Base-by-base conservation (phyloP, 192 early-diverging fungal genomes). In the Backusella circina region DNA sequence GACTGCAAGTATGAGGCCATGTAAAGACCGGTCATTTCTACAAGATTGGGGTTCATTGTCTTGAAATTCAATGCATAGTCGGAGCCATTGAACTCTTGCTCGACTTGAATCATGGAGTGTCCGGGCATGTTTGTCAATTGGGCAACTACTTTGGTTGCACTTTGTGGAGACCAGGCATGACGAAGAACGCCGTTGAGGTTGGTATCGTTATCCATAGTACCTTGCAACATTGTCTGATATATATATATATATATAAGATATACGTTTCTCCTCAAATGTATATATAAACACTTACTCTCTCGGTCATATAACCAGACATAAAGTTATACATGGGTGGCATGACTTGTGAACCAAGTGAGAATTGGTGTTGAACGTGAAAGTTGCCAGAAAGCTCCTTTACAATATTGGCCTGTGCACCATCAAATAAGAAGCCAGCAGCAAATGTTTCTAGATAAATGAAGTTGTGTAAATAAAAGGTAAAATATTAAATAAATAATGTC, bases 341-440 rank as follows among this genome's bases (percentile, higher is more conserved):
- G 35, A 89, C 89, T 13, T 91, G 86, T 54, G 93, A 88, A 9
- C 94, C 98, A 86, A 97, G 92, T 36, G 91, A 86, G 82, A 99
- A 93, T 65, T 91, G 90, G 88, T 99, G 98, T 32, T 93, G 90
- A 57, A 96, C 93, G 77, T 98, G 95, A 86, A 99, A 98, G 88
- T 95, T 95, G 54, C 87, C 93, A 71, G 95, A 95, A 80, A 98
- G 84, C 31, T 95, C 89, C 77, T 96, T 97, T 32, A 93, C 90
- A 74, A 99, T 87, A 73, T 99, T 96, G 67, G 96, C 94, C 72
- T 95, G 94, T 5, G 92, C 97, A 74, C 98, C 98, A 71, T 99
- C 96, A 78, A 99, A 94, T 75, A 95, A 82, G 82, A 93, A 91
- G 83, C 94, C 91, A 26, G 95, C 92, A 75, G 93, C 85, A 82